Percentiles rank a stretch among this genome's conserved stretches.
Evolutionary conservation across 495 filamentous ascomycete genomes (phyloP).

Genomic region (Massariosphaeria phaeospora): DNA sequence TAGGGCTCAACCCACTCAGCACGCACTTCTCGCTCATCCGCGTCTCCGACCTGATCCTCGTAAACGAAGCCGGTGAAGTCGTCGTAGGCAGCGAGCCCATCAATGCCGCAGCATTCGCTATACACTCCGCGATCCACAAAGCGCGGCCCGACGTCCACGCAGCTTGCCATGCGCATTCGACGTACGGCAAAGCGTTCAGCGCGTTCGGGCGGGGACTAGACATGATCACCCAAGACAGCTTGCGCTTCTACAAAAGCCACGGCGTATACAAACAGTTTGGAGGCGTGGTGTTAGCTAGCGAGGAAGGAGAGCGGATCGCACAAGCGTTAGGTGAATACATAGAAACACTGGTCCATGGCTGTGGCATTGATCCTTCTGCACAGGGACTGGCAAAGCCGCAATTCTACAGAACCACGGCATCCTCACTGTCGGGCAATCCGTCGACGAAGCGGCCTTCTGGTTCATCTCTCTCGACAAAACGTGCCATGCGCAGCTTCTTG

Average conservation of each 20-base stretch:
- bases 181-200: constrained; percentile 51
- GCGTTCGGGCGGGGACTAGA: constrained; percentile 52
- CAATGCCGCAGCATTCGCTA: constrained; percentile 67
- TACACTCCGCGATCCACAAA: constrained; percentile 57
- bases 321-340: constrained; percentile 48
- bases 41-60: constrained; percentile 51
- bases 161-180: constrained; percentile 53
- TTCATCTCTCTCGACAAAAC: constrained; percentile 62
- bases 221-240: constrained; percentile 65
- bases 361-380: not conserved
- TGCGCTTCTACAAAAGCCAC: constrained; percentile 56
- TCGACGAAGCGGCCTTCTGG: constrained; percentile 65
- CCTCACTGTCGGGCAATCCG: constrained; percentile 57
- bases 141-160: constrained; percentile 50
- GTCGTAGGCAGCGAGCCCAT: constrained; percentile 50
- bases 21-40: constrained; percentile 54
- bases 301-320: constrained; percentile 58
- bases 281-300: constrained; percentile 55
- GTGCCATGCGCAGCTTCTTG: constrained; percentile 62
- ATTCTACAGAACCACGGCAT: constrained; percentile 68
- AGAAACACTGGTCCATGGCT: not conserved
- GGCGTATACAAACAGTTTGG: constrained; percentile 52
- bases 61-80: constrained; percentile 50
- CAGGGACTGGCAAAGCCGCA: constrained; percentile 50
- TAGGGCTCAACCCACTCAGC: constrained; percentile 50